A percentile compares a stretch with the other conserved stretches of the same genome.
These are phyloP conservation scores for Jaenimonas drosophilae DNA, from an alignment of 208 protist species.

Conservation along the genomic window DNA sequence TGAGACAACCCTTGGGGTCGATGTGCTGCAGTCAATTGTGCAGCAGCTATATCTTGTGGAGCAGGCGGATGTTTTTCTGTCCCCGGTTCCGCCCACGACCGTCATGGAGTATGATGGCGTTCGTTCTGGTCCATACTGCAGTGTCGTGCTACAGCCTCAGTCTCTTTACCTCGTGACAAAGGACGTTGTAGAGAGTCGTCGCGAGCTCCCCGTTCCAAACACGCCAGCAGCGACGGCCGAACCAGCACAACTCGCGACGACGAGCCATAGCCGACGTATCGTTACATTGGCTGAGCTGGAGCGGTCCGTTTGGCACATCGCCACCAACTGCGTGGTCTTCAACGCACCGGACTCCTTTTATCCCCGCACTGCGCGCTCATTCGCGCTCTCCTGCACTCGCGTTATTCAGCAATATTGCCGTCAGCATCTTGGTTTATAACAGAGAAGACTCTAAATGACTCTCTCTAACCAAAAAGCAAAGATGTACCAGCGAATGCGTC, in stretches of 20 bases:
- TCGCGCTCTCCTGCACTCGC: slow-evolving; percentile 36
- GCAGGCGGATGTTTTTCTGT: slow-evolving; percentile 53
- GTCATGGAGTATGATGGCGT: slow-evolving; percentile 82
- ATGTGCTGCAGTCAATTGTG: slow-evolving; percentile 46
- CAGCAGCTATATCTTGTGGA: slow-evolving; percentile 53
- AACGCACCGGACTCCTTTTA: slow-evolving; percentile 76
- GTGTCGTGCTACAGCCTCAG: slow-evolving; percentile 36
- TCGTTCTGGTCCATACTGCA: slow-evolving; percentile 44
- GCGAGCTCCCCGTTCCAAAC: slow-evolving; percentile 27
- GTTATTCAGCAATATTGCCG: slow-evolving; percentile 60
- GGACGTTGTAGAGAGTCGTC: slow-evolving; percentile 39
- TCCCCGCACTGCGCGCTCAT: slow-evolving; percentile 44
- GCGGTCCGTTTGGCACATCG: slow-evolving; percentile 63
- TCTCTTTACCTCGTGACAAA: slow-evolving; percentile 44
- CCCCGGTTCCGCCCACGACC: slow-evolving; percentile 39
- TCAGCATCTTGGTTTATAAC: slow-evolving; percentile 44
- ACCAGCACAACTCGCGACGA: not conserved
- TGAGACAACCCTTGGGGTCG: slow-evolving; percentile 36
- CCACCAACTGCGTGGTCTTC: slow-evolving; percentile 76
- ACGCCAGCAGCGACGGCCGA: not conserved
- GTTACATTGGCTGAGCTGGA: slow-evolving; percentile 58
- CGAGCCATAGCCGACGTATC: slow-evolving; percentile 5
- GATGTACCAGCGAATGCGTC: too few species aligned
- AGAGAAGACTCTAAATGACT: too few species aligned
- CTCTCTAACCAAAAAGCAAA: too few species aligned